A percentile compares a stretch with the other conserved stretches of the same genome.
phyloP scores from a whole-genome alignment of 2,329 filamentous ascomycete genomes.

The Penicillium sp. region DNA sequence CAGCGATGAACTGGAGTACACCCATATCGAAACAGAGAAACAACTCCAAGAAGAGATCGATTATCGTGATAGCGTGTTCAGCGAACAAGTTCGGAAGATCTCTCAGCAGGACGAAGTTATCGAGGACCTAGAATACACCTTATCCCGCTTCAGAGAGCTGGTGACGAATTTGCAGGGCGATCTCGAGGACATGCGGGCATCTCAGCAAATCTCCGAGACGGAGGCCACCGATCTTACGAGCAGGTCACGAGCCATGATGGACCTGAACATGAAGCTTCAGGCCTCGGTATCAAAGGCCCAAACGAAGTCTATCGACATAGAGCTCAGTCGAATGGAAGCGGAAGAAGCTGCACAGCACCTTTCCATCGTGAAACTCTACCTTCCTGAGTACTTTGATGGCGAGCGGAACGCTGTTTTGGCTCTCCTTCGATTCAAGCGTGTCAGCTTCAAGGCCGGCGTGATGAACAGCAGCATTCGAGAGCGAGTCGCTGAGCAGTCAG shows the following conservation, averaged over 20 bases:
- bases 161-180: slow-evolving; percentile 81
- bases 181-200: slow-evolving; percentile 85
- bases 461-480: slow-evolving; percentile 76
- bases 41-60: slow-evolving; percentile 93
- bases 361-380: slow-evolving; percentile 79
- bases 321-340: slow-evolving; percentile 78
- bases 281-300: slow-evolving; percentile 86
- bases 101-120: slow-evolving; percentile 72
- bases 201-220: slow-evolving; percentile 84
- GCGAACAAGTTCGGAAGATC: slow-evolving; percentile 71
- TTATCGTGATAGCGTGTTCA: slow-evolving; percentile 75
- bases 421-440: slow-evolving; percentile 77
- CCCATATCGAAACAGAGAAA: slow-evolving; percentile 88
- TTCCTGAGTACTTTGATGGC: slow-evolving; percentile 75
- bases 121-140: slow-evolving; percentile 84
- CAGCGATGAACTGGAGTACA: slow-evolving; percentile 89
- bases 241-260: slow-evolving; percentile 90
- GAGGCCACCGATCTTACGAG: slow-evolving; percentile 87
- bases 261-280: slow-evolving; percentile 91
- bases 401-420: slow-evolving; percentile 85
- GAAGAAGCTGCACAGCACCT: slow-evolving; percentile 86
- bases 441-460: slow-evolving; percentile 81
- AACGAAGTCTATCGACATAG: slow-evolving; percentile 88
- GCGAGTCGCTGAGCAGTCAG: slow-evolving; percentile 62
- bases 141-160: slow-evolving; percentile 82